phyloP scores from a whole-genome alignment of 768 basidiomycete genomes.

The Cubamyces lactineus region DNA sequence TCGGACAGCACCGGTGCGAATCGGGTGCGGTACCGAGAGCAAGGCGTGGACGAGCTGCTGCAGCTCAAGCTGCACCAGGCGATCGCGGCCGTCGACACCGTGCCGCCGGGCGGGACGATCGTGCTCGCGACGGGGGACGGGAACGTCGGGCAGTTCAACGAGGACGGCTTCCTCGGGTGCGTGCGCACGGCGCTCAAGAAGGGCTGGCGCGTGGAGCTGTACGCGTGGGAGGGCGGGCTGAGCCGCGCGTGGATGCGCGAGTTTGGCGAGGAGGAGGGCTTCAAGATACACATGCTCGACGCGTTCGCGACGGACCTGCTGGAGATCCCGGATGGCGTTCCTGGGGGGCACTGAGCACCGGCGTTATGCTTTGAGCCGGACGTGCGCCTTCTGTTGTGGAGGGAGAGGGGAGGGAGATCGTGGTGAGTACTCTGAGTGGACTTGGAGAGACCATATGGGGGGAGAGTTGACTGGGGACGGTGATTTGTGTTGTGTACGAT shows the following conservation, averaged over 20 bases:
- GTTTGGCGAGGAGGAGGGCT: conserved; percentile 51
- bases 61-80: conserved; percentile 92
- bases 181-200: conserved; percentile 83
- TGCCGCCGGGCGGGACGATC: conserved; percentile 71
- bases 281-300: conserved; percentile 41
- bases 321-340: conserved; percentile 30
- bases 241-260: conserved; percentile 78
- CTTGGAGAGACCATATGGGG: too few species aligned
- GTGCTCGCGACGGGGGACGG: conserved; percentile 95
- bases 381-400: not conserved
- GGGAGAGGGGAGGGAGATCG: not conserved
- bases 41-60: conserved; percentile 93
- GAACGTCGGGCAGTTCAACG: conserved; percentile 89
- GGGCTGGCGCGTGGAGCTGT: conserved; percentile 95
- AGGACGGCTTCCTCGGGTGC: conserved; percentile 89
- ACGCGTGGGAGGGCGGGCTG: conserved; percentile 86
- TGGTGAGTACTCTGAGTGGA: too few species aligned
- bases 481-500: not conserved
- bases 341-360: conserved; percentile 17
- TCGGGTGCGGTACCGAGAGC: conserved; percentile 76
- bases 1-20: conserved; percentile 35
- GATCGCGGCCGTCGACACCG: conserved; percentile 69
- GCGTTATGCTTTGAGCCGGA: conserved; percentile 27
- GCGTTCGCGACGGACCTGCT: conserved; percentile 42
- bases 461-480: too few species aligned